phyloP scores from a whole-genome alignment of 106 monocot genomes.

The Vanilla planifolia region DNA sequence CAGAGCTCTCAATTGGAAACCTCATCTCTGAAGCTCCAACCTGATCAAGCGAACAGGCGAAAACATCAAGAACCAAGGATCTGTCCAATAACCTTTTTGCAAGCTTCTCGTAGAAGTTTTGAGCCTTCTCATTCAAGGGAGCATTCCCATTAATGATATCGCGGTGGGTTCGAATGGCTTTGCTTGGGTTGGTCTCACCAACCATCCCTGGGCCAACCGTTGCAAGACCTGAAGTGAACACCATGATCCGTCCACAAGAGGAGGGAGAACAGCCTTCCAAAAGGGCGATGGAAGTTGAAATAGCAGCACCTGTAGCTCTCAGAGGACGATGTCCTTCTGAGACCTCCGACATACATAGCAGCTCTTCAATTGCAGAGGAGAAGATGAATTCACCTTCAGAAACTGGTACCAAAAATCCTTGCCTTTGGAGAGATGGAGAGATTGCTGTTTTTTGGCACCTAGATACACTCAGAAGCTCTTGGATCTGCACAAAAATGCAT shows the following conservation, averaged over 20 bases:
- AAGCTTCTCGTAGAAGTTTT: conserved; percentile 55
- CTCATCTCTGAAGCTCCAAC: conserved; percentile 79
- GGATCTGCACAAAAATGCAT: conserved; percentile 40
- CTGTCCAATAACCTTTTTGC: conserved; percentile 41
- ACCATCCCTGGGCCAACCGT: conserved; percentile 83
- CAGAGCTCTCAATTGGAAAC: conserved; percentile 66
- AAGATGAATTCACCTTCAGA: conserved; percentile 89
- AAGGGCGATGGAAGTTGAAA: conserved; percentile 67
- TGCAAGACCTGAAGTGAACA: conserved; percentile 86
- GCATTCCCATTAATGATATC: conserved; percentile 57
- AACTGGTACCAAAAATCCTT: conserved; percentile 65
- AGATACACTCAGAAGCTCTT: conserved; percentile 49
- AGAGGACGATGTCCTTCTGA: conserved; percentile 43
- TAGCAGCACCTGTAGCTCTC: conserved; percentile 80
- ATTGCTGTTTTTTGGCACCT: conserved; percentile 24
- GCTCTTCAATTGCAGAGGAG: conserved; percentile 70
- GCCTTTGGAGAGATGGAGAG: conserved; percentile 25
- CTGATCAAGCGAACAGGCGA: conserved; percentile 96
- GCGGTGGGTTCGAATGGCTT: conserved; percentile 67
- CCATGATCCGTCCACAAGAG: conserved; percentile 67
- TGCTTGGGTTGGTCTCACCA: conserved; percentile 57
- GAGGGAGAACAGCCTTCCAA: conserved; percentile 49
- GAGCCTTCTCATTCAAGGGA: conserved; percentile 41
- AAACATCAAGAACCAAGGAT: conserved; percentile 81
- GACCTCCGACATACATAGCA: conserved; percentile 22